These are phyloP conservation scores for Narthecium ossifragum DNA, from an alignment of 106 monocot genomes.

Conservation along the genomic window DNA sequence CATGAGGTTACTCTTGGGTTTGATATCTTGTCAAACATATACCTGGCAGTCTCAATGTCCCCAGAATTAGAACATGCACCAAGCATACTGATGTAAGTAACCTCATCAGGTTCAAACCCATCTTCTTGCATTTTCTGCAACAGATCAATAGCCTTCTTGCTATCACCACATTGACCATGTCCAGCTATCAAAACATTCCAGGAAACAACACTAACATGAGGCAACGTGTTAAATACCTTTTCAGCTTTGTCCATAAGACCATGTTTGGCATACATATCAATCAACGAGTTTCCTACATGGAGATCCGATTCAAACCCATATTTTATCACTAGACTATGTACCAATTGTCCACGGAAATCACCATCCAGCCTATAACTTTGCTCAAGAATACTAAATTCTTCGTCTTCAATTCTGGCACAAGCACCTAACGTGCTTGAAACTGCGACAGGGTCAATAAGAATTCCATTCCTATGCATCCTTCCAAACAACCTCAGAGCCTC, in stretches of 20 bases:
- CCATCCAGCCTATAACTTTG: neutral
- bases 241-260: constrained; percentile 50
- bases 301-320: constrained; percentile 55
- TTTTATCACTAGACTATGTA: constrained; percentile 43
- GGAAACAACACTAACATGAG: constrained; percentile 54
- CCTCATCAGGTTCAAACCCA: constrained; percentile 65
- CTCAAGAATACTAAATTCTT: neutral
- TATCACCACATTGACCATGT: constrained; percentile 56
- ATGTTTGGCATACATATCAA: constrained; percentile 68
- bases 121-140: constrained; percentile 43
- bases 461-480: constrained; percentile 50
- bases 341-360: constrained; percentile 17
- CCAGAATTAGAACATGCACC: constrained; percentile 49
- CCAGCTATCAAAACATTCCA: constrained; percentile 88
- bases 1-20: constrained; percentile 50
- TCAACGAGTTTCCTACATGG: constrained; percentile 68
- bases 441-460: constrained; percentile 51
- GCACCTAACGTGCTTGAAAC: constrained; percentile 69
- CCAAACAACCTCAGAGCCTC: constrained; percentile 64
- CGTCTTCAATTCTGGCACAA: constrained; percentile 36
- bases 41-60: constrained; percentile 41
- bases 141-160: constrained; percentile 34
- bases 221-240: constrained; percentile 35
- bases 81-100: constrained; percentile 59
- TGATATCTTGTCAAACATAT: constrained; percentile 56